Percentiles rank a stretch among this genome's conserved stretches.
These are phyloP conservation scores for Pisolithus orientalis DNA, from an alignment of 768 basidiomycete species.

Conservation along the genomic window DNA sequence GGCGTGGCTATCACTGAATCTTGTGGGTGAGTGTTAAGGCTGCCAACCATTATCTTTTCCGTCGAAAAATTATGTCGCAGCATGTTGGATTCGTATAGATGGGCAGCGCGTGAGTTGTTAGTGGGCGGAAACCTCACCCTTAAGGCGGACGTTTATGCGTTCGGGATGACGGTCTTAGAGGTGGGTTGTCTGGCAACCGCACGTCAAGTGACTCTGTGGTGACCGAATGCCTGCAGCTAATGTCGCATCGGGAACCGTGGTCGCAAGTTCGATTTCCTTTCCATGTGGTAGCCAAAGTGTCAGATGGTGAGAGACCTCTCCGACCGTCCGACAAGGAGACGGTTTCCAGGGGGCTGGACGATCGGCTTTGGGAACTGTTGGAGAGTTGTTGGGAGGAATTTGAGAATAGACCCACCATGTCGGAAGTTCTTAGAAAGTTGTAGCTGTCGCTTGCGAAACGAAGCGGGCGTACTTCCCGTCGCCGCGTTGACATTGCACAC, in stretches of 20 bases:
- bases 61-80: slow-evolving; percentile 7
- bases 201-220: not conserved
- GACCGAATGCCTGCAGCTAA: slow-evolving; percentile 29
- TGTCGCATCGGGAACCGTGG: slow-evolving; percentile 52
- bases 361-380: slow-evolving; percentile 41
- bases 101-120: slow-evolving; percentile 55
- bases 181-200: slow-evolving; percentile 19
- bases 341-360: slow-evolving; percentile 37
- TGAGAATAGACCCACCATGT: slow-evolving; percentile 35
- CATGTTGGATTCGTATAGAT: slow-evolving; percentile 31
- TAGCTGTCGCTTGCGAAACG: slow-evolving; percentile 1
- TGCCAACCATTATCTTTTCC: not conserved
- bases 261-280: slow-evolving; percentile 44
- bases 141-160: slow-evolving; percentile 48
- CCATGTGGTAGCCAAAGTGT: slow-evolving; percentile 42
- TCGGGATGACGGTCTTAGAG: slow-evolving; percentile 54
- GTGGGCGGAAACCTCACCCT: slow-evolving; percentile 42
- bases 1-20: slow-evolving; percentile 52
- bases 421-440: slow-evolving; percentile 24
- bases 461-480: too few species aligned
- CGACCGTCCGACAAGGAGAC: slow-evolving; percentile 32
- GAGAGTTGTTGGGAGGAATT: slow-evolving; percentile 38
- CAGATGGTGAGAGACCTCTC: slow-evolving; percentile 36
- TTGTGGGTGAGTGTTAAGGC: slow-evolving; percentile 18
- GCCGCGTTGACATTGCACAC: too few species aligned